Evolutionary conservation across 371 early-diverging fungal species (phyloP), one percentile per base, ranked within the genome.

Genomic region (Lichtheimia ramosa): DNA sequence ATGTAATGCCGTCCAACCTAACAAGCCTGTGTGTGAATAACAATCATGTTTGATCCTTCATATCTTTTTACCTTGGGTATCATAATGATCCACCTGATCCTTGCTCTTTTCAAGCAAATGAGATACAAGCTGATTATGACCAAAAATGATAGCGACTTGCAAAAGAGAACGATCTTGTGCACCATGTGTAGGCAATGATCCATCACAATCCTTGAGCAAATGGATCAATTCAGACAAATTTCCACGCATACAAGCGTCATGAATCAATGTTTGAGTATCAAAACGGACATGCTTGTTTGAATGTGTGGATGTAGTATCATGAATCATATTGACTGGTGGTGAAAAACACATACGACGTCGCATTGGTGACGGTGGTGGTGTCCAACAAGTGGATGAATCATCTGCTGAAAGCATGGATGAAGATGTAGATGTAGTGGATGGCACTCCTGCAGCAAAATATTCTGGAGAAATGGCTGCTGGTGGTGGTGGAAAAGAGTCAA

Each of bases 1-100:
- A 61, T 79, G 79, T 48, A 74, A 59, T 27, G 74, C 70, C 2
- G 79, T 75, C 76, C 79, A 75, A 23, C 77, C 77, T 75, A 65
- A 39, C 18, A 10, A 42, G 15, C 3, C 21, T 20, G 40, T 5
- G 5, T 20, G 34, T 52, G 40, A 43, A 21, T n/a, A n/a, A 41
- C 10, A 5, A n/a, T 48, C 20, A 43, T 21, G 3, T 1, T 8
- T 34, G 34, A 34, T 34, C 8, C 2, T 10, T 41, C n/a, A n/a
- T n/a, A n/a, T n/a, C n/a, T 20, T 42, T 20, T 59, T 68, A 74
- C 77, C 79, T 60, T 75, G 70, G 23, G 62, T 62, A 42, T 79
- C 79, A 13, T 56, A 51, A 49, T 65, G 65, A 43, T 75, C 74
- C 20, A 79, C 58, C 51, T 79, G 65, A 4, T 74, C 50, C 21